phyloP scores from a whole-genome alignment of 1,284 basidiomycete genomes.

The Leccinum pachyderme region DNA sequence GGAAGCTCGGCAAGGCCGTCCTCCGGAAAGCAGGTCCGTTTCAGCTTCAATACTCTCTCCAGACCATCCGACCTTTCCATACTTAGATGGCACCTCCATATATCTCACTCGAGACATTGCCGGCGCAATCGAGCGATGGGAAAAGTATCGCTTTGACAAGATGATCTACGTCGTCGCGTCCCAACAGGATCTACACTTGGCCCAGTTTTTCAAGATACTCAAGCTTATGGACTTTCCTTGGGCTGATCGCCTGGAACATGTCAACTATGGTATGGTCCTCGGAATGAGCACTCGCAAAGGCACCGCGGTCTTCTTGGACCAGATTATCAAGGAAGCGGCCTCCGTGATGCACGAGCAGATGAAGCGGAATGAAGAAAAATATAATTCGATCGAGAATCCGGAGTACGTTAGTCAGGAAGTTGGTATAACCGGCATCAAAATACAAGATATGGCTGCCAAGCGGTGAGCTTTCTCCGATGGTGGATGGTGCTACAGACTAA shows the following conservation, averaged over 20 bases:
- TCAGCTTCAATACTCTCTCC: neutral
- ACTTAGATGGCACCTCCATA: conserved; percentile 89
- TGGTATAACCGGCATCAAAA: conserved; percentile 96
- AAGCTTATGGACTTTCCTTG: conserved; percentile 89
- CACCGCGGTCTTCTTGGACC: conserved; percentile 93
- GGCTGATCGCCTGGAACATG: conserved; percentile 80
- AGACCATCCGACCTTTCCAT: neutral
- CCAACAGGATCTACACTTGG: conserved; percentile 93
- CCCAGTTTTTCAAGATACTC: conserved; percentile 94
- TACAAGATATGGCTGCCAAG: conserved; percentile 97
- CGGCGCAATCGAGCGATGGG: conserved; percentile 89
- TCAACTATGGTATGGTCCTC: conserved; percentile 91
- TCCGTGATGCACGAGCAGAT: conserved; percentile 97
- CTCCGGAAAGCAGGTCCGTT: conserved; percentile 78
- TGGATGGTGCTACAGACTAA: neutral
- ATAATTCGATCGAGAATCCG: conserved; percentile 86
- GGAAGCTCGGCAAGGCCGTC: conserved; percentile 89
- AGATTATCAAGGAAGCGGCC: conserved; percentile 91
- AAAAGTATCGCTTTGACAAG: conserved; percentile 95
- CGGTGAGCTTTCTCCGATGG: conserved; percentile 47
- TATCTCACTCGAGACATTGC: conserved; percentile 99
- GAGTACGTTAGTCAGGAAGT: conserved; percentile 81
- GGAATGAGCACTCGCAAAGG: conserved; percentile 99
- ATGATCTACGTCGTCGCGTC: conserved; percentile 96
- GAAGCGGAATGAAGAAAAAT: conserved; percentile 94